phyloP scores from a whole-genome alignment of 1,284 basidiomycete species.

The Pterula multifida region DNA sequence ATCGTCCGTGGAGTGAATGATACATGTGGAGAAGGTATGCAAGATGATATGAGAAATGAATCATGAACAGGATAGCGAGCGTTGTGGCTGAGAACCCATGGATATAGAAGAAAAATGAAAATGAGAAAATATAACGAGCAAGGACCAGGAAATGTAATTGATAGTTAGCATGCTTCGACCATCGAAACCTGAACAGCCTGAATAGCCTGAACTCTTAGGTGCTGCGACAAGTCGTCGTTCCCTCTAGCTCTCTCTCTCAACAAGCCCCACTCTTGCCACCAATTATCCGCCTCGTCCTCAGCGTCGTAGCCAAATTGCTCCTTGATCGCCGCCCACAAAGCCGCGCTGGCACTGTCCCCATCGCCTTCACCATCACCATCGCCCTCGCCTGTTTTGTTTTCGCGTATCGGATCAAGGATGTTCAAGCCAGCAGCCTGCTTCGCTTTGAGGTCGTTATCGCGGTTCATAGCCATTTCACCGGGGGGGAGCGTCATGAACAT shows the following conservation, averaged over 20 bases:
- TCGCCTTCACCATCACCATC: background rate
- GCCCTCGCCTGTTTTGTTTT: constrained; percentile 17
- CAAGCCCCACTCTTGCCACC: constrained; percentile 26
- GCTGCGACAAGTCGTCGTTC: background rate
- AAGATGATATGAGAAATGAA: background rate
- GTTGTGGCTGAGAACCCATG: too few relatives aligned
- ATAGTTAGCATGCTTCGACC: background rate
- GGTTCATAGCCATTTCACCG: constrained; percentile 24
- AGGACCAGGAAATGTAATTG: too few relatives aligned
- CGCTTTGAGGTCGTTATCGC: constrained; percentile 29
- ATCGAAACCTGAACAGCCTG: background rate
- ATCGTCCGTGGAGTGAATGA: background rate
- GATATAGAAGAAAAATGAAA: background rate
- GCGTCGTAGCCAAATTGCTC: constrained; percentile 30
- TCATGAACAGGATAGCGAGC: background rate
- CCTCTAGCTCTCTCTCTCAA: constrained; percentile 17
- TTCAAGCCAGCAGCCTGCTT: constrained; percentile 25
- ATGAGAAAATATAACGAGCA: too few relatives aligned
- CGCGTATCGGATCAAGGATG: constrained; percentile 17
- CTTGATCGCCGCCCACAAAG: constrained; percentile 25
- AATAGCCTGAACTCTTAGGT: background rate
- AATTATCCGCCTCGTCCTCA: constrained; percentile 30
- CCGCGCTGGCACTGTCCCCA: background rate
- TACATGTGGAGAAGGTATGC: background rate
- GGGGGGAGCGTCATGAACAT: constrained; percentile 27